Base-by-base conservation (phyloP, 1,284 basidiomycete species). In the Stereum hirsutum region DNA sequence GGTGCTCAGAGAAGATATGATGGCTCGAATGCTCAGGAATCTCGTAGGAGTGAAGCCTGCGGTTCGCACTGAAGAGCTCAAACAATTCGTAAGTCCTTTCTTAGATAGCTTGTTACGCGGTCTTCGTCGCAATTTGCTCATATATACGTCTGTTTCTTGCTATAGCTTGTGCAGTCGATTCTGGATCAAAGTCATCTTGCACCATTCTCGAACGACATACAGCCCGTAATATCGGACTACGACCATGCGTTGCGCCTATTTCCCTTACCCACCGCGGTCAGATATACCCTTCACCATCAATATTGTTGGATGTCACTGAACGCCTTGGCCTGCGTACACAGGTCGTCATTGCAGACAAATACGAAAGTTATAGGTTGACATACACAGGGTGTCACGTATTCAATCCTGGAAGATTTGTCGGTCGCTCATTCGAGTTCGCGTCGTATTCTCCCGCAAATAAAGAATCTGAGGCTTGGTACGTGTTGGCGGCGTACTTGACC, bases 311-410 rank as follows among this genome's bases (percentile, higher is more conserved):
- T 35, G 27, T 15, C n/a, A 52, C 53, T 19, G 14, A 10, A 35
- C 15, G 33, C 10, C 21, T 39, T 39, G 40, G 14, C 21, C 41
- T 32, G 24, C 45, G 28, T 42, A 32, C 37, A 10, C 54, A 95
- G 91, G 70, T 97, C 19, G 75, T 99, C n/a, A 72, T 99, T 10
- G 96, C 96, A 1, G 96, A 99, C 65, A 92, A 87, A 60, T 98
- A 96, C 60, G 94, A 98, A 57, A 78, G 89, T 28, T 99, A 90
- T 61, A 92, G 96, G 55, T 72, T 98, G 52, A 99, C 94, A 1
- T 99, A 99, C 58, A 94, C 95, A 50, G 92, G 91, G 5, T 99
- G 96, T 57, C 95, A 98, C 63, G 96, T 99, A 24, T 93, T 99
- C 71, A 99, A 99, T 60, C 96, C 96, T 0, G 95, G 96, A 11